A percentile compares a stretch with the other conserved stretches of the same genome.
Conservation (phyloP, 805 yeast species). For the Suhomyces xylopsoci region DNA sequence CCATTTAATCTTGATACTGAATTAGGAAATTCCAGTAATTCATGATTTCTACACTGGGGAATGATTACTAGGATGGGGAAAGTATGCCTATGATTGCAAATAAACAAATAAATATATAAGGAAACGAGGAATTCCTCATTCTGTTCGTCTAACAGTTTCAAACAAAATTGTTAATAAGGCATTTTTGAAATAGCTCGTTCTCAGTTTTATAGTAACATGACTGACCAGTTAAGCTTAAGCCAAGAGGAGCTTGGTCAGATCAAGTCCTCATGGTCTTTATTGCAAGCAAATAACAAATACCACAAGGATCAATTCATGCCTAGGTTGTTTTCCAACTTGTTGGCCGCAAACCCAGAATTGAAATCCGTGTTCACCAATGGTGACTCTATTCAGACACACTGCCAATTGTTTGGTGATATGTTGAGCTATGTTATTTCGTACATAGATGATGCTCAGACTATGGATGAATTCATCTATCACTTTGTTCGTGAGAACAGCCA, state of each 20-base stretch:
- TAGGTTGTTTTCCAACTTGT: conserved; percentile 31
- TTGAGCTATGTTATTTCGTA: conserved; percentile 30
- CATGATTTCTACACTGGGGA: conserved; percentile 2
- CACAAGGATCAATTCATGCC: conserved; percentile 29
- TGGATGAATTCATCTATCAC: conserved; percentile 32
- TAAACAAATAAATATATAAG: neutral
- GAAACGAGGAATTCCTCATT: neutral
- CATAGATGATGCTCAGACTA: conserved; percentile 22
- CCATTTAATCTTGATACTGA: neutral
- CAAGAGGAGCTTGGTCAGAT: conserved; percentile 18
- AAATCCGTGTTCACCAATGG: conserved; percentile 24
- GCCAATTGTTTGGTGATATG: conserved; percentile 35
- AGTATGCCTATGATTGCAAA: neutral
- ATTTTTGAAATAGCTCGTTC: neutral
- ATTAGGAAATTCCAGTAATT: neutral
- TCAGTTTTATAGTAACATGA: neutral
- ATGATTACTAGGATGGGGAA: neutral
- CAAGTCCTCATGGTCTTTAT: conserved; percentile 33
- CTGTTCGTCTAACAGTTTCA: neutral
- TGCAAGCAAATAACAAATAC: conserved; percentile 26
- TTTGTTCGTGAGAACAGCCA: conserved; percentile 31
- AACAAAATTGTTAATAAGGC: neutral
- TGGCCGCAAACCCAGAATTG: conserved; percentile 28
- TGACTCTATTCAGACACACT: conserved; percentile 25
- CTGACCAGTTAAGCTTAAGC: conserved; percentile 3